These are phyloP conservation scores for Hondaea fermentalgiana DNA, from an alignment of 108 stramenopile species.

Conservation along the genomic window DNA sequence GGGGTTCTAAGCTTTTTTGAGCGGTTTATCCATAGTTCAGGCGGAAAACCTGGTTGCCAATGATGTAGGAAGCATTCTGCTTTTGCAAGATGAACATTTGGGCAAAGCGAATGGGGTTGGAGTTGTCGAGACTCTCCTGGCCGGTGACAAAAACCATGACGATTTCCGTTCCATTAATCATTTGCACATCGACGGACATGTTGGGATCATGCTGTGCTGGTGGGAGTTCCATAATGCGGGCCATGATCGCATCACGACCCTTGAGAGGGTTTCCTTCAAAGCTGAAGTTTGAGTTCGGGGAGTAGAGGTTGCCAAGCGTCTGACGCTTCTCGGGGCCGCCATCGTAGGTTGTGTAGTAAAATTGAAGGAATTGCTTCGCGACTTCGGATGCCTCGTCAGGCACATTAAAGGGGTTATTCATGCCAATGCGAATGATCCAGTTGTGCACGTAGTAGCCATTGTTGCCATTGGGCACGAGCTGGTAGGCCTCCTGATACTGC, in stretches of 20 bases:
- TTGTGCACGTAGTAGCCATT: neutral
- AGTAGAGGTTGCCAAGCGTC: neutral
- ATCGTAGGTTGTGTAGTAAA: neutral
- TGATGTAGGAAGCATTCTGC: neutral
- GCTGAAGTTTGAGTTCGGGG: neutral
- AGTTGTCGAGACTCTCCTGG: neutral
- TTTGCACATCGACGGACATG: slow-evolving; percentile 6
- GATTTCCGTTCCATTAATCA: neutral
- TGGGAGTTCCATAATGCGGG: neutral
- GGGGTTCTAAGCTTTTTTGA: too few species aligned
- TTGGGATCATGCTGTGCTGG: neutral
- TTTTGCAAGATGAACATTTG: slow-evolving; percentile 11
- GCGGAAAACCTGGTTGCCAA: slow-evolving; percentile 10
- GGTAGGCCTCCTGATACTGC: slow-evolving; percentile 15
- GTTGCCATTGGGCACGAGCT: neutral
- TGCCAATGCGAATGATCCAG: neutral
- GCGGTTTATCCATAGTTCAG: neutral
- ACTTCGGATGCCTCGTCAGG: neutral
- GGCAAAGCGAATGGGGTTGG: neutral
- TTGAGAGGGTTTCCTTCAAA: neutral
- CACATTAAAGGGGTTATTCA: neutral
- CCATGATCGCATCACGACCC: neutral
- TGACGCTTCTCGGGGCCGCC: neutral
- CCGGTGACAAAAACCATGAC: neutral
- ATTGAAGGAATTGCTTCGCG: neutral